Base-by-base conservation (phyloP, 805 yeast species). In the Lipomyces chichibuensis region DNA sequence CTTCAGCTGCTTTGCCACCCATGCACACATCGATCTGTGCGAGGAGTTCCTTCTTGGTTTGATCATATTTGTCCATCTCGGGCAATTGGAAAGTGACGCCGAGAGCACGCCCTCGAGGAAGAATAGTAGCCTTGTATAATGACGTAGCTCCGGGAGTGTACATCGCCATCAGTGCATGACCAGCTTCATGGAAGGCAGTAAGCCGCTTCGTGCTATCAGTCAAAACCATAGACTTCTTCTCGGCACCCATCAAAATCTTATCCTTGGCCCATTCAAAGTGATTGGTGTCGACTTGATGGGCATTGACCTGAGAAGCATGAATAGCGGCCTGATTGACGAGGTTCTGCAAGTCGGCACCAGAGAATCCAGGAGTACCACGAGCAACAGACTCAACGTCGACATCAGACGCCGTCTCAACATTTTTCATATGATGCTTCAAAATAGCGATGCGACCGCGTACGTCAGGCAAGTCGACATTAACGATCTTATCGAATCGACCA, bases 251-350 rank as follows among this genome's bases (percentile, higher is more conserved):
- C 76, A 96, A 82, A 65, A 96, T 95, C 80, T 95, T 95, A 80
- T 95, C 99, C 79, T 95, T 95, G 55, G 99, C 99, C 99, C 99
- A 95, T 79, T 95, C 99, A 70, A 95, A 87, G 79, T 95, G 98
- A 57, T 79, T 77, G 96, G 92, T 90, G 75, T 88, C 91, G 33
- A 95, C 99, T 29, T 93, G 84, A 49, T 92, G 85, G 0, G 98
- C 98, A 72, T 91, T 89, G 74, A 89, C 86, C 76, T 92, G 97
- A 35, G 98, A 92, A 0, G 99, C 99, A 76, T 90, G 89, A 58
- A 95, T 92, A 2, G 99, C 99, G 17, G 99, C 99, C 79, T 95
- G 98, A 80, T 95, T 95, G 53, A 95, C 98, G 71, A 95, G 83
- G 77, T 95, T 95, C 88, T 91, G 91, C 70, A 95, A 82, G 73